phyloP scores from a whole-genome alignment of 495 filamentous ascomycete species.

The Aspergillus cristatus region DNA sequence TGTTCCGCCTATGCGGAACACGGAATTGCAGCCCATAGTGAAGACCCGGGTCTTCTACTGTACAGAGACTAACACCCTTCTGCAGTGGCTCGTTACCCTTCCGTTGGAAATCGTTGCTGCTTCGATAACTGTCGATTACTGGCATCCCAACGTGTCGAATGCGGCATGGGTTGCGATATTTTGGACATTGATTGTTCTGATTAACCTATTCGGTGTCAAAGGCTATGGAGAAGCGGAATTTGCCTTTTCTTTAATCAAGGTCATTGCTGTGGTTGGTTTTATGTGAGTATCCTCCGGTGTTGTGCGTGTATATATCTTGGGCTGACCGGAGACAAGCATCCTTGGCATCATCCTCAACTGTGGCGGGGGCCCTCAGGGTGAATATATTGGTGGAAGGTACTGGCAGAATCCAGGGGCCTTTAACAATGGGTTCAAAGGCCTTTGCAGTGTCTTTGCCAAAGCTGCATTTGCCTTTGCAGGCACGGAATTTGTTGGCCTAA shows the following conservation, averaged over 20 bases:
- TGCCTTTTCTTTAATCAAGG: conserved; percentile 76
- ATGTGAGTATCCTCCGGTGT: conserved; percentile 50
- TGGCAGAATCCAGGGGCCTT: conserved; percentile 87
- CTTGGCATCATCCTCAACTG: conserved; percentile 71
- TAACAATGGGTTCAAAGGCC: conserved; percentile 85
- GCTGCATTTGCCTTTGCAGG: conserved; percentile 89
- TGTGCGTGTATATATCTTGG: neutral
- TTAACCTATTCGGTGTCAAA: conserved; percentile 82
- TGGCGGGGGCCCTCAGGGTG: conserved; percentile 64
- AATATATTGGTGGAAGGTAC: conserved; percentile 73
- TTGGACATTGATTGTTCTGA: conserved; percentile 58
- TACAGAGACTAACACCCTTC: too few relatives aligned
- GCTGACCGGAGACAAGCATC: conserved; percentile 42
- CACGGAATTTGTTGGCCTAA: conserved; percentile 84
- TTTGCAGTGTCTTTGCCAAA: conserved; percentile 89
- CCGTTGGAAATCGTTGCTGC: conserved; percentile 89
- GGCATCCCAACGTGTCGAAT: conserved; percentile 57
- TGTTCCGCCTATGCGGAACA: too few relatives aligned
- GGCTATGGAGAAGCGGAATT: conserved; percentile 92
- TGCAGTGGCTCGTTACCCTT: conserved; percentile 87
- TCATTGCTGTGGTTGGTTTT: conserved; percentile 78
- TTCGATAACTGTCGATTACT: conserved; percentile 80
- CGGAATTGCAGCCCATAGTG: too few relatives aligned
- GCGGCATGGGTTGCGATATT: conserved; percentile 84
- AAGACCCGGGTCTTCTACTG: too few relatives aligned